Percentiles rank a stretch among this genome's conserved stretches.
Conservation (phyloP, 2,329 filamentous ascomycete species). For the Gyromitra esculenta region DNA sequence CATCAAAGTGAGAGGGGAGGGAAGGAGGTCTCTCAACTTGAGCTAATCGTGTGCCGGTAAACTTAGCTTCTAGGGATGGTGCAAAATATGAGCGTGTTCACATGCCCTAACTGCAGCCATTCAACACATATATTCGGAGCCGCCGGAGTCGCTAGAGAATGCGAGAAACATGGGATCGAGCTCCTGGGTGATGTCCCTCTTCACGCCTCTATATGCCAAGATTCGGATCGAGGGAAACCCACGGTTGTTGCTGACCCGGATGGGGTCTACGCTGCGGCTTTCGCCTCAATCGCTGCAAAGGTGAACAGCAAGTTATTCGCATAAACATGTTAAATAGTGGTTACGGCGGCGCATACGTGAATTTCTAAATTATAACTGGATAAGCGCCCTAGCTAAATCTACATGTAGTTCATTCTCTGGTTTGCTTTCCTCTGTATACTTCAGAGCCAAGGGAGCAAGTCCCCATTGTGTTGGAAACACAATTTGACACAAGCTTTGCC, state of each 20-base stretch:
- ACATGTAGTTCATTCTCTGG: not conserved
- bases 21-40: not conserved
- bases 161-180: constrained; percentile 76
- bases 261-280: constrained; percentile 76
- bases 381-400: not conserved
- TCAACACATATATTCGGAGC: constrained; percentile 78
- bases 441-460: not conserved
- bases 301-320: constrained; percentile 59
- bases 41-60: not conserved
- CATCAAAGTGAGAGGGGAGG: not conserved
- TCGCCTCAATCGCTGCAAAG: constrained; percentile 73
- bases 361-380: not conserved
- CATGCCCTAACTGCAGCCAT: constrained; percentile 79
- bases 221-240: constrained; percentile 86
- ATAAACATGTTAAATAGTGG: constrained; percentile 4
- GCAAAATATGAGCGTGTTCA: constrained; percentile 89
- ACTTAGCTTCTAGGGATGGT: constrained; percentile 79
- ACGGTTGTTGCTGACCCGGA: constrained; percentile 88
- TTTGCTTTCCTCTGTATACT: not conserved
- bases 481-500: not conserved
- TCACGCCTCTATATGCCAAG: constrained; percentile 84
- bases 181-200: constrained; percentile 89
- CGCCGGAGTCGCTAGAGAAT: constrained; percentile 72
- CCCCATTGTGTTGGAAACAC: not conserved
- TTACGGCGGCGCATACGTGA: not conserved